Percentiles rank a stretch among this genome's conserved stretches.
phyloP scores from a whole-genome alignment of 2,329 filamentous ascomycete genomes.

The Fusarium brachygibbosum region DNA sequence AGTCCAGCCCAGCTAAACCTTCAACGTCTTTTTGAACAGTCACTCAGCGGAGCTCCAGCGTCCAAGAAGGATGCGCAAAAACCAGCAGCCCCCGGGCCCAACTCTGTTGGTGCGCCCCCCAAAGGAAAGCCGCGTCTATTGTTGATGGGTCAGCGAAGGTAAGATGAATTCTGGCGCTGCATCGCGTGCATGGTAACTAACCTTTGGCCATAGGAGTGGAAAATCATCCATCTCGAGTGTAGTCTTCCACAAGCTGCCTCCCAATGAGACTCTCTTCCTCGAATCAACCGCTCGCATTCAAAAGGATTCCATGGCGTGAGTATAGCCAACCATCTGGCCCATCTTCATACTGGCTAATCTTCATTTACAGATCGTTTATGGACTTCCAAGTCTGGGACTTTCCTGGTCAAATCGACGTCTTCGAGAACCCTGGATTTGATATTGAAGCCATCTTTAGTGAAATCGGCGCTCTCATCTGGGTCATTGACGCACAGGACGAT shows the following conservation, averaged over 20 bases:
- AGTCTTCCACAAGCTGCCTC: conserved; percentile 98
- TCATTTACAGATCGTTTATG: conserved; percentile 85
- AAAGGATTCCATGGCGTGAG: conserved; percentile 94
- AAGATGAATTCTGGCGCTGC: conserved; percentile 47
- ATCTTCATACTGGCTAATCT: background rate
- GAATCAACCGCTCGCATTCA: conserved; percentile 96
- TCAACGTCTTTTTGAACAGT: conserved; percentile 73
- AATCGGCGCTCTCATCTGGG: conserved; percentile 96
- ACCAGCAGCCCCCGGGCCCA: conserved; percentile 57
- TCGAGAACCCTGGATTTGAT: conserved; percentile 89
- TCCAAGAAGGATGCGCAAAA: conserved; percentile 64
- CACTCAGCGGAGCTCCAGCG: conserved; percentile 64
- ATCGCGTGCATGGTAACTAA: conserved; percentile 12
- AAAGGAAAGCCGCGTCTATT: conserved; percentile 86
- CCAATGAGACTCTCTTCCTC: conserved; percentile 94
- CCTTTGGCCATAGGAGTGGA: conserved; percentile 76
- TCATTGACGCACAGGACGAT: conserved; percentile 98
- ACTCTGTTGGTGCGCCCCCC: conserved; percentile 59
- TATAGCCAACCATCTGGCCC: conserved; percentile 30
- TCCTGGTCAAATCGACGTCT: conserved; percentile 90
- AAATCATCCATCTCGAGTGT: conserved; percentile 99
- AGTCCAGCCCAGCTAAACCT: conserved; percentile 74
- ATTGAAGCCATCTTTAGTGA: conserved; percentile 94
- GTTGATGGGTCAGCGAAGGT: conserved; percentile 97
- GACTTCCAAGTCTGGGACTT: conserved; percentile 99